Evolutionary conservation across 2,329 filamentous ascomycete species (phyloP).

Genomic region (Botrytis fragariae): DNA sequence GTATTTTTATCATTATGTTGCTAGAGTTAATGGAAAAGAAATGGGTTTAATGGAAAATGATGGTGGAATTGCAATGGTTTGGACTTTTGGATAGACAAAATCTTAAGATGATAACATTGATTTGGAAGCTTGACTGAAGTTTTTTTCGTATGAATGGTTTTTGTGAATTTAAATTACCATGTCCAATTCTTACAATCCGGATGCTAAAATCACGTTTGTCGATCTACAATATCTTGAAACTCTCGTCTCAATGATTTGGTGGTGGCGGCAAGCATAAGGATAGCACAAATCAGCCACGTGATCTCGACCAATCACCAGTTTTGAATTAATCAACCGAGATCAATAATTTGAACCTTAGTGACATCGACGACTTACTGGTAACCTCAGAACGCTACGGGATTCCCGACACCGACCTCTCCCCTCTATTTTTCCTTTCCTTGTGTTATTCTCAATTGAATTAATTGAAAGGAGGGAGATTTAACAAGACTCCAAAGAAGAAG

Average conservation of each 20-base stretch:
- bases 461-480: background rate
- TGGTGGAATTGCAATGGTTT: conserved; percentile 13
- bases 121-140: background rate
- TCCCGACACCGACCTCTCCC: background rate
- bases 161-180: background rate
- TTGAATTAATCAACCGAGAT: conserved; percentile 22
- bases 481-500: background rate
- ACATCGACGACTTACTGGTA: conserved; percentile 16
- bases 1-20: conserved; percentile 13
- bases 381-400: conserved; percentile 3
- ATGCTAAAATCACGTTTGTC: background rate
- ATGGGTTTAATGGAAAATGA: background rate
- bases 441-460: background rate
- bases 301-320: conserved; percentile 17
- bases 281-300: conserved; percentile 4
- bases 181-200: background rate
- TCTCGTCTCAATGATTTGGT: background rate
- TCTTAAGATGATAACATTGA: background rate
- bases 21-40: conserved; percentile 15
- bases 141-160: background rate
- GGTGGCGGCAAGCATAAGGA: background rate
- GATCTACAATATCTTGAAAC: background rate
- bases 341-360: conserved; percentile 6
- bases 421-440: background rate
- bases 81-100: conserved; percentile 19